Conservation (phyloP, 495 filamentous ascomycete species). For the Podospora australis region DNA sequence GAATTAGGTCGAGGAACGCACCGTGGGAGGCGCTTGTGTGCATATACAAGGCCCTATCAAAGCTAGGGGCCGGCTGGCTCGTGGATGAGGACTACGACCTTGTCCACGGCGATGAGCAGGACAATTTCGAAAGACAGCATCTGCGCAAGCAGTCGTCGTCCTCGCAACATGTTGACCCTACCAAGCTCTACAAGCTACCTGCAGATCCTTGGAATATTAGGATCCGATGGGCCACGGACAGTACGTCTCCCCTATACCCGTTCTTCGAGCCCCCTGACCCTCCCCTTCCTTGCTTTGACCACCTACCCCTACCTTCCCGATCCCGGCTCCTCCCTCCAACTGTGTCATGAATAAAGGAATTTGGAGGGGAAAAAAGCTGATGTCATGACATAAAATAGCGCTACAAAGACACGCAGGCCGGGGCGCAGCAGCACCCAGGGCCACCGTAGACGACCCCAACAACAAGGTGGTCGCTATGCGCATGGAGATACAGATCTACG, state of each 20-base stretch:
- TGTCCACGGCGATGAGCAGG: constrained; percentile 24
- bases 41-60: constrained; percentile 81
- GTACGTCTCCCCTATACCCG: constrained; percentile 53
- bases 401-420: constrained; percentile 31
- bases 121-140: constrained; percentile 14
- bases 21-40: constrained; percentile 90
- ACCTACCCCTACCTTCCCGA: too few species aligned
- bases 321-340: too few species aligned
- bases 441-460: constrained; percentile 31
- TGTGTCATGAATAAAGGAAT: too few species aligned
- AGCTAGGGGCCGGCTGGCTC: constrained; percentile 84
- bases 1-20: constrained; percentile 87
- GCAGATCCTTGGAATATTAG: constrained; percentile 95
- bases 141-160: constrained; percentile 11
- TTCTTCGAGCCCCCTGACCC: neutral
- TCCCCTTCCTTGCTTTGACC: constrained; percentile 10
- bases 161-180: constrained; percentile 25
- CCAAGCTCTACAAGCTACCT: constrained; percentile 62
- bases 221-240: constrained; percentile 76
- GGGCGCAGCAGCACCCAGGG: constrained; percentile 29
- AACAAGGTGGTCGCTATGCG: constrained; percentile 68
- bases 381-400: constrained; percentile 25
- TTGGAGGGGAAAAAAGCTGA: too few species aligned
- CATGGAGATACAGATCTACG: constrained; percentile 93
- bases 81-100: constrained; percentile 49